Percentiles rank a stretch among this genome's conserved stretches.
phyloP scores from a whole-genome alignment of 2,329 filamentous ascomycete genomes.

The Fusarium setosum region DNA sequence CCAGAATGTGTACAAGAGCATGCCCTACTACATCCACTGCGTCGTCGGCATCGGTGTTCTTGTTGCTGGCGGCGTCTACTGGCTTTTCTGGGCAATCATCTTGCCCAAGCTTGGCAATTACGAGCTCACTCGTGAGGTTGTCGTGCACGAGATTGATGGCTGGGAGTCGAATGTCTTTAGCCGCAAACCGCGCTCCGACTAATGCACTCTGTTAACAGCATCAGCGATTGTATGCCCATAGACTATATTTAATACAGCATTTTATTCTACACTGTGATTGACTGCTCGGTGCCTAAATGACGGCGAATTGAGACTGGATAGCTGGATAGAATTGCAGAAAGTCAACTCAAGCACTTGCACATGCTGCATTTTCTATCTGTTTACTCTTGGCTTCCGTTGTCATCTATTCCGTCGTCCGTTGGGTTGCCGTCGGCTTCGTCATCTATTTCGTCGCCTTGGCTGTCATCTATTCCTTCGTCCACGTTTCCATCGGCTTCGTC shows the following conservation, averaged over 20 bases:
- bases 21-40: slow-evolving; percentile 70
- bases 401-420: too few relatives aligned
- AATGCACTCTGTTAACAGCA: not conserved
- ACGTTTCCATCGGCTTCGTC: too few relatives aligned
- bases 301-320: too few relatives aligned
- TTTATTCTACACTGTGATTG: not conserved
- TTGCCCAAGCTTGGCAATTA: slow-evolving; percentile 65
- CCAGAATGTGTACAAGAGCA: slow-evolving; percentile 63
- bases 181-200: slow-evolving; percentile 48
- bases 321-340: too few relatives aligned
- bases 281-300: too few relatives aligned
- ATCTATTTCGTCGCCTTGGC: too few relatives aligned
- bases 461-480: too few relatives aligned
- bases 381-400: too few relatives aligned
- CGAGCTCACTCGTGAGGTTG: slow-evolving; percentile 64
- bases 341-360: too few relatives aligned
- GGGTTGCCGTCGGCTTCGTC: too few relatives aligned
- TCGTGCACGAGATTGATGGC: slow-evolving; percentile 68
- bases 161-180: slow-evolving; percentile 70
- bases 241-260: slow-evolving; percentile 16
- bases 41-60: slow-evolving; percentile 67
- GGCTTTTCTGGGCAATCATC: slow-evolving; percentile 65
- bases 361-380: too few relatives aligned
- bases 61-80: slow-evolving; percentile 64
- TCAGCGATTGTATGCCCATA: slow-evolving; percentile 14